A percentile compares a stretch with the other conserved stretches of the same genome.
These are phyloP conservation scores for Beauveria varroae DNA, from an alignment of 2,329 filamentous ascomycete genomes.

Conservation along the genomic window DNA sequence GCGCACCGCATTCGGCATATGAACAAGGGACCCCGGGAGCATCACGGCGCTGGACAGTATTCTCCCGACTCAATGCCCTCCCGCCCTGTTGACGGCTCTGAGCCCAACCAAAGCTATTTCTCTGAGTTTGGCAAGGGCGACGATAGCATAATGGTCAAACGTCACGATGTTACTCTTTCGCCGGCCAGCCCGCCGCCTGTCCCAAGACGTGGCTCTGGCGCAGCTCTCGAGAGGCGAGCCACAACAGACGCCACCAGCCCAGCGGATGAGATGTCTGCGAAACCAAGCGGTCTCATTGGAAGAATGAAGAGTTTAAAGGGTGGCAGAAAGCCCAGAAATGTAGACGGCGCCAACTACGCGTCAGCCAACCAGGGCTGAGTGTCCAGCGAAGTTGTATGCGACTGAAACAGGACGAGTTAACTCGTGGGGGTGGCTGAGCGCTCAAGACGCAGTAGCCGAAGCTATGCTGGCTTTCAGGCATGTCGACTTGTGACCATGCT, in stretches of 20 bases:
- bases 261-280: conserved; percentile 34
- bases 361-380: conserved; percentile 5
- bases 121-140: conserved; percentile 60
- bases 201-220: conserved; percentile 29
- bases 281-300: conserved; percentile 59
- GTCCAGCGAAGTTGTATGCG: conserved; percentile 1
- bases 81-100: conserved; percentile 25
- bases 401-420: not conserved
- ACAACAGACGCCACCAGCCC: conserved; percentile 48
- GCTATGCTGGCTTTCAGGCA: not conserved
- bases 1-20: conserved; percentile 87
- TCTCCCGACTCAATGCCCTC: conserved; percentile 31
- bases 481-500: not conserved
- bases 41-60: conserved; percentile 44
- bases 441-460: not conserved
- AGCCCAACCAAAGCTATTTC: conserved; percentile 67
- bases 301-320: conserved; percentile 80
- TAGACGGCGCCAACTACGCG: conserved; percentile 23
- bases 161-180: conserved; percentile 30
- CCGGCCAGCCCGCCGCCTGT: conserved; percentile 53
- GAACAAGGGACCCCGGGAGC: conserved; percentile 59
- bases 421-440: not conserved
- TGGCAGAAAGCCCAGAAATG: conserved; percentile 40
- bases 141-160: conserved; percentile 42
- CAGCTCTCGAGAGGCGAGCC: conserved; percentile 53